These are phyloP conservation scores for Ormosia semicastrata DNA, from an alignment of 306 rosid genomes.

Conservation along the genomic window DNA sequence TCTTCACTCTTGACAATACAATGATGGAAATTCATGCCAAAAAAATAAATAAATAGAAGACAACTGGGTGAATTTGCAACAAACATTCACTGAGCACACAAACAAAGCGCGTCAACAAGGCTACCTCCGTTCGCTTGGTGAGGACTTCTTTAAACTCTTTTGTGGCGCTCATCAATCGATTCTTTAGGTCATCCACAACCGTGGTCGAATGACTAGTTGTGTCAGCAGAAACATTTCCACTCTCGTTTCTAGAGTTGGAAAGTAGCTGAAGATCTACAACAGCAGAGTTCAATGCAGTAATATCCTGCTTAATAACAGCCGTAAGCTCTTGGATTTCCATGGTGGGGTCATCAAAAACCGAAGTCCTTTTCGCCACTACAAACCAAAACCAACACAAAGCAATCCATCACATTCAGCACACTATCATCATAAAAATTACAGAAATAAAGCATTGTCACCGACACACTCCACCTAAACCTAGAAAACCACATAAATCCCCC, in stretches of 20 bases:
- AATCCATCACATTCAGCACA: too few relatives aligned
- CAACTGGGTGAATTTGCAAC: too few relatives aligned
- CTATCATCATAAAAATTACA: too few relatives aligned
- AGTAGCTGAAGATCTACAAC: slow-evolving; percentile 89
- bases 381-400: neutral
- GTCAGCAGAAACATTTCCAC: slow-evolving; percentile 74
- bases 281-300: slow-evolving; percentile 89
- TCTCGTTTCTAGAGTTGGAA: slow-evolving; percentile 63
- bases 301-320: slow-evolving; percentile 87
- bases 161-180: slow-evolving; percentile 84
- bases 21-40: too few relatives aligned
- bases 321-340: slow-evolving; percentile 95
- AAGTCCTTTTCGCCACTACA: slow-evolving; percentile 93
- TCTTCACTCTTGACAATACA: too few relatives aligned
- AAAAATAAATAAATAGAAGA: too few relatives aligned
- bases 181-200: slow-evolving; percentile 92
- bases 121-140: slow-evolving; percentile 89
- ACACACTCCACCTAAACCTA: too few relatives aligned
- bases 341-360: slow-evolving; percentile 89
- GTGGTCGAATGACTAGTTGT: slow-evolving; percentile 90
- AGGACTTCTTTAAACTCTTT: slow-evolving; percentile 97
- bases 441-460: too few relatives aligned
- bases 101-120: too few relatives aligned
- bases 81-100: too few relatives aligned
- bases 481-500: too few relatives aligned